Conservation (phyloP, 2,329 filamentous ascomycete species). For the Monosporascus sp. region DNA sequence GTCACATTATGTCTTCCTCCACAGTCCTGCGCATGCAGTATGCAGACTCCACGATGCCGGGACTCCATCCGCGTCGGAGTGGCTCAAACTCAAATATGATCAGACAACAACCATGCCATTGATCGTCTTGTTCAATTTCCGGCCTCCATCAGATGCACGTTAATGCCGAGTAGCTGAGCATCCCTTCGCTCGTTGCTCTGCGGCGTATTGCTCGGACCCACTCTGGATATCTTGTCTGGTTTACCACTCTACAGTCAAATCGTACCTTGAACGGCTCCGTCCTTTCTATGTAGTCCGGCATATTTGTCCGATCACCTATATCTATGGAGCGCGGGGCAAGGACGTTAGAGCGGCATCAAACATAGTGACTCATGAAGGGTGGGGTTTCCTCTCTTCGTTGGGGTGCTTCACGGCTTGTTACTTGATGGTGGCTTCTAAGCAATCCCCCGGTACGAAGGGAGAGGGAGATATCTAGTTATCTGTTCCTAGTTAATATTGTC, state of each 20-base stretch:
- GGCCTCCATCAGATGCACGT: not conserved
- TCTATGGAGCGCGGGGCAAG: too few relatives aligned
- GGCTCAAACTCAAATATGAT: slow-evolving; percentile 5
- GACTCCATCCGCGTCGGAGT: not conserved
- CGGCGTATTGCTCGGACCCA: not conserved
- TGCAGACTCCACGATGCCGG: not conserved
- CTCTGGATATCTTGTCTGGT: not conserved
- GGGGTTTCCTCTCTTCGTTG: not conserved
- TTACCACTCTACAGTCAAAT: not conserved
- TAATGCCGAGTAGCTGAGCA: not conserved
- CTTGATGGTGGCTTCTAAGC: not conserved
- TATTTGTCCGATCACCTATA: too few relatives aligned
- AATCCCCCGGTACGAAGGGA: not conserved
- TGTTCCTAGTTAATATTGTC: not conserved
- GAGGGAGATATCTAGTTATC: not conserved
- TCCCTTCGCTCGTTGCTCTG: not conserved
- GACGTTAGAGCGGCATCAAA: too few relatives aligned
- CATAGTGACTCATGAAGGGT: too few relatives aligned
- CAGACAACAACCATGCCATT: slow-evolving; percentile 1
- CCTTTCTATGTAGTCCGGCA: not conserved
- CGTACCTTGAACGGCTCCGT: not conserved
- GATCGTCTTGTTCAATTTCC: not conserved
- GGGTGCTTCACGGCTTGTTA: not conserved
- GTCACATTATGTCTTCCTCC: not conserved
- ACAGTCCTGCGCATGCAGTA: not conserved